A percentile compares a stretch with the other conserved stretches of the same genome.
Conservation (phyloP, 140 eudicot genomes). For the Ambrosia hybrid region DNA sequence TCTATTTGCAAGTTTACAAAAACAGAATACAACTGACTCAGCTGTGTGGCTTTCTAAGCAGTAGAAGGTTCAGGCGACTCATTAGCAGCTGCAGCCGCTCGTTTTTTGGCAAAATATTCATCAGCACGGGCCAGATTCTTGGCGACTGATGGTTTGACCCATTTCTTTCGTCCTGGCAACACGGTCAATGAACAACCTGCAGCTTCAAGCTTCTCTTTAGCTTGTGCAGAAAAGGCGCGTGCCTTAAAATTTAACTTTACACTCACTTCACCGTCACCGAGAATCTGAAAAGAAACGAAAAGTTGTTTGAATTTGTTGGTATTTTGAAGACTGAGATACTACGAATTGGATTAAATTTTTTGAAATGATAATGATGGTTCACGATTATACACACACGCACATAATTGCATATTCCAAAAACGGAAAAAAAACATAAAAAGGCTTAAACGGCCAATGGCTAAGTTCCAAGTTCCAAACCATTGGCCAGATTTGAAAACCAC, state of each 20-base stretch:
- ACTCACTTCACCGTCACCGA: conserved; percentile 75
- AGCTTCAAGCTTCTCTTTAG: conserved; percentile 88
- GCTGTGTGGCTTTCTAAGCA: conserved; percentile 13
- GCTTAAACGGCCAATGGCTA: no score
- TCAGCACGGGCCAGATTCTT: conserved; percentile 87
- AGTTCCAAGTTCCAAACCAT: no score
- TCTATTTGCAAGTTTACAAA: conserved; percentile 7
- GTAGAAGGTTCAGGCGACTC: conserved; percentile 34
- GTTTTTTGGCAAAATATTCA: conserved; percentile 85
- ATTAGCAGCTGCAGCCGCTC: conserved; percentile 41
- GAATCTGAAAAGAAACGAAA: conserved; percentile 27
- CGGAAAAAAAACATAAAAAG: no score
- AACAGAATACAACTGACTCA: background rate
- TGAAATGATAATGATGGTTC: no score
- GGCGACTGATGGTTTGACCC: conserved; percentile 79
- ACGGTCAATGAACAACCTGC: conserved; percentile 77
- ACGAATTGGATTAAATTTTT: no score
- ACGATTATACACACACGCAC: no score
- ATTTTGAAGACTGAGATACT: no score
- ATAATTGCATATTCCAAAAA: no score
- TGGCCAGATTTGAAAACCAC: no score
- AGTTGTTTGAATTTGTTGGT: no score
- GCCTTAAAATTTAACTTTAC: conserved; percentile 78
- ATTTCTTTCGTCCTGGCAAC: conserved; percentile 86
- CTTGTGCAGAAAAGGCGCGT: conserved; percentile 81